Evolutionary conservation across 2,329 filamentous ascomycete species (phyloP).

Genomic region (Ophiocordyceps camponoti-saundersi): DNA sequence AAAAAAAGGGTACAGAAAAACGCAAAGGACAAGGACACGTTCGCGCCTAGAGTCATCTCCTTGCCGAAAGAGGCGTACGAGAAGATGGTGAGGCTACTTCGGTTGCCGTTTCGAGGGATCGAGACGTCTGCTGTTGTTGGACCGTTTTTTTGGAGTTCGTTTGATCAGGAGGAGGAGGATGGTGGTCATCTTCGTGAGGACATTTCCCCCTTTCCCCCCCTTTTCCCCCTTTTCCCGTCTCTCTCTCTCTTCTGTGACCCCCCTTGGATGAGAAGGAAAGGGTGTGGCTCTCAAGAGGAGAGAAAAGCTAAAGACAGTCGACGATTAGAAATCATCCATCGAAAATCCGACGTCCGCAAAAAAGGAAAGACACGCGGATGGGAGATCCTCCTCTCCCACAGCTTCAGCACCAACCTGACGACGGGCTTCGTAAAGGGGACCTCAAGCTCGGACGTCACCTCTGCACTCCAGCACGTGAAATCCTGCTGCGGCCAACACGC

Average conservation of each 20-base stretch:
- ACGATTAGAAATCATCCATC: constrained; percentile 37
- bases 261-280: too few species aligned
- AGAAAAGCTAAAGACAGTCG: too few species aligned
- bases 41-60: constrained; percentile 36
- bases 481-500: constrained; percentile 28
- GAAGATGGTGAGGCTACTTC: constrained; percentile 36
- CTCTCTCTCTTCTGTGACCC: not conserved
- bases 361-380: constrained; percentile 46
- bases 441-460: constrained; percentile 33
- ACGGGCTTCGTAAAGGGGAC: constrained; percentile 47
- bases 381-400: constrained; percentile 46
- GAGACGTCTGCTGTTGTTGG: constrained; percentile 42
- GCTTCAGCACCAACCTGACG: constrained; percentile 35
- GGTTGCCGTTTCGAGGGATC: constrained; percentile 37
- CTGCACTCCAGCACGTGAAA: constrained; percentile 30
- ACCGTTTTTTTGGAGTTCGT: constrained; percentile 44
- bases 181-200: constrained; percentile 37
- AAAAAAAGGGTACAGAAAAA: constrained; percentile 33
- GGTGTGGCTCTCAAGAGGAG: too few species aligned
- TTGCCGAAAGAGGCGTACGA: constrained; percentile 31
- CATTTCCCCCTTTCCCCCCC: not conserved
- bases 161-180: constrained; percentile 38
- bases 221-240: not conserved
- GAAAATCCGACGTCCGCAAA: constrained; percentile 50
- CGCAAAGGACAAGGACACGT: constrained; percentile 39